Percentiles rank a stretch among this genome's conserved stretches.
Evolutionary conservation across 2,329 filamentous ascomycete genomes (phyloP).

Genomic region (Alternaria dauci): DNA sequence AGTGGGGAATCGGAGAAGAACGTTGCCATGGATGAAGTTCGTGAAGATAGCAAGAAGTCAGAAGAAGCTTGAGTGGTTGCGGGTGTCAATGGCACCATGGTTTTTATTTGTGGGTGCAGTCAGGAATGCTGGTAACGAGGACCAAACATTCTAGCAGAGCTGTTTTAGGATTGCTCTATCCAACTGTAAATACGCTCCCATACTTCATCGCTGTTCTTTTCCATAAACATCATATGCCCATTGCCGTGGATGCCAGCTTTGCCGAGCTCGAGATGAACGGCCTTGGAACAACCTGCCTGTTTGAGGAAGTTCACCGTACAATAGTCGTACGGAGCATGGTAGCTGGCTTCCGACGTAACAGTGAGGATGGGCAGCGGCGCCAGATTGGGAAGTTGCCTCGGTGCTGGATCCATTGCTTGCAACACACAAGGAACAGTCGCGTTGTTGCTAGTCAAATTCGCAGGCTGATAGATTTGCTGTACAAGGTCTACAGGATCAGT

Average conservation of each 20-base stretch:
- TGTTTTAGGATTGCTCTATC: background rate
- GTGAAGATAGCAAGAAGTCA: background rate
- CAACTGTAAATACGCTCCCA: conserved; percentile 6
- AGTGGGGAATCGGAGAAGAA: background rate
- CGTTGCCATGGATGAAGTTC: background rate
- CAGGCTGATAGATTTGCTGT: background rate
- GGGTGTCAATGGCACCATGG: background rate
- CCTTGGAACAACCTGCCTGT: conserved; percentile 46
- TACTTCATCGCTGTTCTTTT: conserved; percentile 8
- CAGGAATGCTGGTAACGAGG: background rate
- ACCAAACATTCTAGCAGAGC: background rate
- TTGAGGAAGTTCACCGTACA: conserved; percentile 61
- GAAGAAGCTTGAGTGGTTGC: background rate
- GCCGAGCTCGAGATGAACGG: conserved; percentile 15
- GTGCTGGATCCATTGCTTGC: conserved; percentile 42
- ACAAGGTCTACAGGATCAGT: conserved; percentile 1
- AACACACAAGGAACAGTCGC: conserved; percentile 29
- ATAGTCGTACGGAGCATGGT: conserved; percentile 59
- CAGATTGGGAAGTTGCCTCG: conserved; percentile 59
- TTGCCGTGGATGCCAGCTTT: conserved; percentile 11
- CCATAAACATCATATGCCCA: conserved; percentile 11
- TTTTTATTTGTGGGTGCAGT: background rate
- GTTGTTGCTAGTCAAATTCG: conserved; percentile 9
- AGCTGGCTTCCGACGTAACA: conserved; percentile 59
- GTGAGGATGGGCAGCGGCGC: conserved; percentile 57